These are phyloP conservation scores for Pseudogymnoascus sp. DNA, from an alignment of 2,329 filamentous ascomycete genomes.

Conservation along the genomic window DNA sequence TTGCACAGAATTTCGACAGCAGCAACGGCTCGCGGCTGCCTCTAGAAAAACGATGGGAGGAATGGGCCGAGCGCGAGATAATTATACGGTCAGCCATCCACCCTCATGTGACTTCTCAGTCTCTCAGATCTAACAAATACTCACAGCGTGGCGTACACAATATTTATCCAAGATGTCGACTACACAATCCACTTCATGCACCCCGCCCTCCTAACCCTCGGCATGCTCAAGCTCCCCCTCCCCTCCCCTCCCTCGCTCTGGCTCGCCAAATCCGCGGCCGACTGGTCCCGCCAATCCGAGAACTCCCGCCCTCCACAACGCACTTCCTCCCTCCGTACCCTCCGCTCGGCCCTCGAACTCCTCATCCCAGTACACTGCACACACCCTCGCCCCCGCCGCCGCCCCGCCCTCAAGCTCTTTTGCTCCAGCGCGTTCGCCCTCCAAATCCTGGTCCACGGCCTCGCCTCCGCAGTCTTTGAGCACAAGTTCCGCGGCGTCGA, in stretches of 20 bases:
- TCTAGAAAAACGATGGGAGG: conserved; percentile 19
- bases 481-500: conserved; percentile 18
- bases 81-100: conserved; percentile 17
- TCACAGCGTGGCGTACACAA: conserved; percentile 20
- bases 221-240: conserved; percentile 22
- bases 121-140: neutral
- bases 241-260: conserved; percentile 19
- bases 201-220: conserved; percentile 17
- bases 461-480: conserved; percentile 19
- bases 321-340: conserved; percentile 11
- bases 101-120: neutral
- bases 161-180: conserved; percentile 20
- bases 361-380: conserved; percentile 18
- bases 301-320: neutral
- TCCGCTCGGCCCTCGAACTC: conserved; percentile 18
- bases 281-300: conserved; percentile 18
- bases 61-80: conserved; percentile 21
- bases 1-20: conserved; percentile 15
- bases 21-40: conserved; percentile 16
- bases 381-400: conserved; percentile 13
- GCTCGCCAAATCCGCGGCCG: conserved; percentile 17
- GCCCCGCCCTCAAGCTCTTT: conserved; percentile 15
- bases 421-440: conserved; percentile 18
- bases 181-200: conserved; percentile 22
- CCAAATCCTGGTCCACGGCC: conserved; percentile 19